Evolutionary conservation across 306 rosid genomes (phyloP).

Genomic region (Crataegus laevigata): DNA sequence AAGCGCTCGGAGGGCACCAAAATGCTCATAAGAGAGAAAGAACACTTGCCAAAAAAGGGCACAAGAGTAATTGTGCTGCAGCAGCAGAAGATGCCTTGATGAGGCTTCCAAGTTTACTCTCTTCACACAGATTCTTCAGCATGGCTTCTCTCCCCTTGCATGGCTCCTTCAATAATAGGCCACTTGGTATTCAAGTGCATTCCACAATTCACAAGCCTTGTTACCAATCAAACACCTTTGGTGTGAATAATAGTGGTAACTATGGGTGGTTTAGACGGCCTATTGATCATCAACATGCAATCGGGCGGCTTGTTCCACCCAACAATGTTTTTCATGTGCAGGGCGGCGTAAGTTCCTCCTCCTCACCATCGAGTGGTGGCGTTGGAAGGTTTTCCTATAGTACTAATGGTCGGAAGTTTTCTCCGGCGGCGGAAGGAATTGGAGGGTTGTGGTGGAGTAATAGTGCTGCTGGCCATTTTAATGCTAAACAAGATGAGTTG

Average conservation of each 20-base stretch:
- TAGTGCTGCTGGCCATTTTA: constrained; percentile 25
- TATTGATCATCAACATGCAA: constrained; percentile 38
- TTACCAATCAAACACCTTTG: constrained; percentile 10
- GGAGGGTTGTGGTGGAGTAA: constrained; percentile 44
- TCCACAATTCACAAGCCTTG: constrained; percentile 71
- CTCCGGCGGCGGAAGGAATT: constrained; percentile 23
- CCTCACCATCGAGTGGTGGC: constrained; percentile 27
- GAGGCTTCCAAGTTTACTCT: constrained; percentile 13
- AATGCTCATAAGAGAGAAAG: constrained; percentile 95
- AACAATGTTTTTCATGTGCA: constrained; percentile 23
- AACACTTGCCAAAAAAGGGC: constrained; percentile 63
- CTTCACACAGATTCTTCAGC: constrained; percentile 39
- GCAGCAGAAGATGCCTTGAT: constrained; percentile 19
- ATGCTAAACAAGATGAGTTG: constrained; percentile 55
- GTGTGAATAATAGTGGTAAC: constrained; percentile 7
- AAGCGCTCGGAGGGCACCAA: constrained; percentile 97
- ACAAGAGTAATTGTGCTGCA: constrained; percentile 15
- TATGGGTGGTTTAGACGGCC: constrained; percentile 37
- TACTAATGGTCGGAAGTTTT: constrained; percentile 24
- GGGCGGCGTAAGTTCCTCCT: constrained; percentile 15
- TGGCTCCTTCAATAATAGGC: constrained; percentile 55
- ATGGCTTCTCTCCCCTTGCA: constrained; percentile 87
- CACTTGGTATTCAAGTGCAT: constrained; percentile 79
- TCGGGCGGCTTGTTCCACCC: constrained; percentile 22
- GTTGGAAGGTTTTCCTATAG: constrained; percentile 33